Evolutionary conservation across 805 yeast genomes (phyloP).

Genomic region (Nakazawaea peltata): DNA sequence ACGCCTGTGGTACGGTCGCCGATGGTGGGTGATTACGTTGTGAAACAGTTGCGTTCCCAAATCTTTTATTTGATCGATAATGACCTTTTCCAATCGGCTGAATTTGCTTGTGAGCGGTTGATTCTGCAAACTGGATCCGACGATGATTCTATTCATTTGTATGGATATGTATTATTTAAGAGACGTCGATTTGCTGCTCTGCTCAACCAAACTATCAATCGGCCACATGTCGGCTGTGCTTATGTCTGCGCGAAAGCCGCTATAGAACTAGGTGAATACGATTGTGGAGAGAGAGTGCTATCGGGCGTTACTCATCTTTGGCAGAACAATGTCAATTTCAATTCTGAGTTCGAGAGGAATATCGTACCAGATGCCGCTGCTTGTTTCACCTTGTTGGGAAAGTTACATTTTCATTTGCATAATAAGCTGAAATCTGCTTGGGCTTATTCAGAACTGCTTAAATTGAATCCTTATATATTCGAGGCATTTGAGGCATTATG

Average conservation of each 20-base stretch:
- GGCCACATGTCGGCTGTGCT: slow-evolving; percentile 54
- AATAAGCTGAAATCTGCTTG: slow-evolving; percentile 59
- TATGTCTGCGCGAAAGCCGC: slow-evolving; percentile 69
- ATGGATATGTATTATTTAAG: slow-evolving; percentile 59
- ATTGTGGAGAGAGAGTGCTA: slow-evolving; percentile 51
- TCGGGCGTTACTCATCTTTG: slow-evolving; percentile 26
- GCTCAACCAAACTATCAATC: slow-evolving; percentile 34
- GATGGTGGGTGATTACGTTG: neutral
- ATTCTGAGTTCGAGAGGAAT: slow-evolving; percentile 29
- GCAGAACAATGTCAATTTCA: slow-evolving; percentile 17
- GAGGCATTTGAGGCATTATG: slow-evolving; percentile 79
- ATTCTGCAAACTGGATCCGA: slow-evolving; percentile 52
- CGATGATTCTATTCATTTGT: slow-evolving; percentile 57
- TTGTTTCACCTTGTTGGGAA: slow-evolving; percentile 61
- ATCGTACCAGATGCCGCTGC: slow-evolving; percentile 62
- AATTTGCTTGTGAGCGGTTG: slow-evolving; percentile 77
- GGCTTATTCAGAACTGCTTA: slow-evolving; percentile 61
- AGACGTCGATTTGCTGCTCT: slow-evolving; percentile 56
- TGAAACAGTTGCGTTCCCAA: slow-evolving; percentile 39
- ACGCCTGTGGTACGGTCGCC: neutral
- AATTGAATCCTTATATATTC: slow-evolving; percentile 73
- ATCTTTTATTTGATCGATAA: slow-evolving; percentile 68
- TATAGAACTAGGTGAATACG: slow-evolving; percentile 44
- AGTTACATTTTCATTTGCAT: slow-evolving; percentile 49
- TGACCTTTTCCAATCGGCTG: slow-evolving; percentile 67